These are phyloP conservation scores for Quercus phellos DNA, from an alignment of 331 rosid genomes.

Conservation along the genomic window DNA sequence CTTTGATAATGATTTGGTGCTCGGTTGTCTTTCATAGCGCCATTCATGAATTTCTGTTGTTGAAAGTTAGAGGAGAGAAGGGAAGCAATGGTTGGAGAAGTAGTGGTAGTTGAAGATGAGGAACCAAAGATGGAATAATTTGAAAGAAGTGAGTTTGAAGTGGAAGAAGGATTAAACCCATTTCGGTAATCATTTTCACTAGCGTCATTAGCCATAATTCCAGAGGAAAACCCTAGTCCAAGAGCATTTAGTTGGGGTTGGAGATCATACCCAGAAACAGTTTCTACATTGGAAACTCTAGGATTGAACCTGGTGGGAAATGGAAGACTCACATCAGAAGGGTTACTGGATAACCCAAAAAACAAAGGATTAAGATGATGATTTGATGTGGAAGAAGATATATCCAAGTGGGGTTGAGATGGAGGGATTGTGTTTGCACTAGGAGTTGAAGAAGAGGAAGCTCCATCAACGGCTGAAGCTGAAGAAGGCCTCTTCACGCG, in stretches of 20 bases:
- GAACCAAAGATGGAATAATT: slow-evolving; percentile 47
- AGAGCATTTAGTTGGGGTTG: slow-evolving; percentile 40
- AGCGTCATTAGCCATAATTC: slow-evolving; percentile 20
- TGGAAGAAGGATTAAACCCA: slow-evolving; percentile 30
- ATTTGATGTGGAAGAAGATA: slow-evolving; percentile 33
- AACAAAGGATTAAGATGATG: slow-evolving; percentile 42
- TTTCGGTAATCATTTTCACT: slow-evolving; percentile 23
- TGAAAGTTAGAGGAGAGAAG: slow-evolving; percentile 40
- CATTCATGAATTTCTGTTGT: slow-evolving; percentile 43
- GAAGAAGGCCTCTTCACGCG: slow-evolving; percentile 51
- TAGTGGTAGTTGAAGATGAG: slow-evolving; percentile 25
- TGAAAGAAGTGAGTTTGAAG: slow-evolving; percentile 36
- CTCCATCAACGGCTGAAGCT: slow-evolving; percentile 27
- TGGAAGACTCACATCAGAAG: slow-evolving; percentile 42
- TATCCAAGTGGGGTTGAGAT: slow-evolving; percentile 36
- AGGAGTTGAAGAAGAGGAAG: slow-evolving; percentile 37
- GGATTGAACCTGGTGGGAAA: slow-evolving; percentile 49
- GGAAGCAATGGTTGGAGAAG: slow-evolving; percentile 54
- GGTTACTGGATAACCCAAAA: slow-evolving; percentile 46
- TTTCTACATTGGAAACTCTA: slow-evolving; percentile 8
- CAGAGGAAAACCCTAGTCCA: slow-evolving; percentile 58
- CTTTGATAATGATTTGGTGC: slow-evolving; percentile 28
- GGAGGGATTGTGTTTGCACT: slow-evolving; percentile 29
- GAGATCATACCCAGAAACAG: slow-evolving; percentile 43
- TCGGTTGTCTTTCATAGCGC: slow-evolving; percentile 34